Evolutionary conservation across 345 rosid species (phyloP), one percentile per base, ranked within the genome.

Genomic region (Balakata baccata): DNA sequence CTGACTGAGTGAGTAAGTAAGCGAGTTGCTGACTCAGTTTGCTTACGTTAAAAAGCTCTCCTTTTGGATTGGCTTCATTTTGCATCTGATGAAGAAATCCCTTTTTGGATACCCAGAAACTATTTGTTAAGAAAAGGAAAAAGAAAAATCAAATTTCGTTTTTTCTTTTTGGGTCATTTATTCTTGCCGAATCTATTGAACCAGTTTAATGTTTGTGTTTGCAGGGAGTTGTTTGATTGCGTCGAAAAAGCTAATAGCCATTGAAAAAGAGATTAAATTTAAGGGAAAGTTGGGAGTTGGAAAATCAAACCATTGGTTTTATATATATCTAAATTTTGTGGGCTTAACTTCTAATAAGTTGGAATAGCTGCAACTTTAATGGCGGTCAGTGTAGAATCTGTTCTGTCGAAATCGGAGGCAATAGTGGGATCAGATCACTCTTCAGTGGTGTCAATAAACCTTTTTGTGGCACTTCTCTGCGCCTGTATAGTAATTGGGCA

Each of bases 401-500:
- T 61, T 41, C 12, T 69, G 45, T 23, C 50, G 23, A 62, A 62
- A 45, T 14, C 75, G 66, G 66, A 45, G 66, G 18, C 43, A 13
- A 23, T 84, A 16, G 46, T 82, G 0, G 76, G 79, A 45, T 90
- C 97, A 0, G 97, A 90, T 79, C 94, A 92, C 46, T 77, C 81
- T 13, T 94, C 97, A 11, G 88, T 94, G 20, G 97, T 89, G 71
- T 88, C 98, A 3, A 88, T 94, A 86, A 94, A 90, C 86, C 81
- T 94, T 62, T 94, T 90, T 67, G 98, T 94, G 12, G 96, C 96
- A 37, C 86, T 94, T 64, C 90, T 94, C 50, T 89, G 97, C 37
- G 93, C 82, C 11, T 94, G 97, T 69, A 92, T 94, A 34, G 88
- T 94, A 63, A 82, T 92, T 7, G 98, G 98, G 20, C 98, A 92